Percentiles rank a stretch among this genome's conserved stretches.
These are phyloP conservation scores for Colletotrichum sp. DNA, from an alignment of 2,329 filamentous ascomycete genomes.

Conservation along the genomic window DNA sequence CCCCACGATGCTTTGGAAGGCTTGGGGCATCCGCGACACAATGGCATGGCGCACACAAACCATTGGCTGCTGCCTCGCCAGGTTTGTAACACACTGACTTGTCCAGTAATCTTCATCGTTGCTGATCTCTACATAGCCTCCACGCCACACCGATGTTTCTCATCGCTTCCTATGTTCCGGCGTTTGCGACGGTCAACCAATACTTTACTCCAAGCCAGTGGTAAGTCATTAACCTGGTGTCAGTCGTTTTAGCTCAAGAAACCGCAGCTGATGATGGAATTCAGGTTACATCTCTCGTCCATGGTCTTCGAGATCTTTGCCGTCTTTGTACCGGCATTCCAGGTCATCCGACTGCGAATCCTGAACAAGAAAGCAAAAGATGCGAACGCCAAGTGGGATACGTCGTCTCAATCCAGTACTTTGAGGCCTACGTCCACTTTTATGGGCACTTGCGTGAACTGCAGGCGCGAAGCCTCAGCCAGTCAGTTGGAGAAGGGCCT, in stretches of 20 bases:
- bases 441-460: constrained; percentile 20
- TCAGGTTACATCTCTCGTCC: constrained; percentile 53
- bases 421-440: constrained; percentile 13
- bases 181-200: constrained; percentile 45
- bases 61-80: constrained; percentile 39
- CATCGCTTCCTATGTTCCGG: constrained; percentile 47
- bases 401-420: constrained; percentile 26
- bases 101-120: not conserved
- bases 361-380: constrained; percentile 26
- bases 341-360: constrained; percentile 29
- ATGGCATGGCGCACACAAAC: constrained; percentile 64
- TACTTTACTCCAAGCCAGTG: constrained; percentile 58
- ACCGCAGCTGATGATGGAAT: not conserved
- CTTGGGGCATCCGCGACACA: constrained; percentile 59
- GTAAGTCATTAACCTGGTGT: constrained; percentile 31
- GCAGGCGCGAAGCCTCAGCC: constrained; percentile 20
- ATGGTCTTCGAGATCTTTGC: constrained; percentile 60
- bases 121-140: constrained; percentile 38
- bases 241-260: not conserved
- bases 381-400: constrained; percentile 34
- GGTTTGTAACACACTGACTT: constrained; percentile 23
- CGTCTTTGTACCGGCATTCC: constrained; percentile 52
- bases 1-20: constrained; percentile 56
- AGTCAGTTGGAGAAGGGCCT: constrained; percentile 35
- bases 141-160: constrained; percentile 63